phyloP scores from a whole-genome alignment of 1,284 basidiomycete genomes.

The Malassezia restricta region DNA sequence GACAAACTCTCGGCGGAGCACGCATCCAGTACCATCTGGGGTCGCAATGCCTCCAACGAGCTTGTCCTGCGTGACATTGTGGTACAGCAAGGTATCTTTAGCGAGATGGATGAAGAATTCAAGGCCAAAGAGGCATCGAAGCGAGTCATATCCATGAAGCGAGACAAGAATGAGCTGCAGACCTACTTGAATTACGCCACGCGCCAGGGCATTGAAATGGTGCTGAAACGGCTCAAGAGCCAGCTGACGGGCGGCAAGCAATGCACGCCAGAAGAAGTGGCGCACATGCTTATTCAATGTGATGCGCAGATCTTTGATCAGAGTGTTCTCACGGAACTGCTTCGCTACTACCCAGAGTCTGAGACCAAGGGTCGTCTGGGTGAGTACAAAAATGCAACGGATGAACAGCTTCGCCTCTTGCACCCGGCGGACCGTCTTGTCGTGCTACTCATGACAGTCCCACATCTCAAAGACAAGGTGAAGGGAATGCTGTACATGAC shows the following conservation, averaged over 20 bases:
- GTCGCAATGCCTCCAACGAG: slow-evolving; percentile 27
- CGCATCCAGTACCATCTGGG: slow-evolving; percentile 44
- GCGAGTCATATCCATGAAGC: slow-evolving; percentile 43
- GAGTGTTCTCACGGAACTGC: slow-evolving; percentile 40
- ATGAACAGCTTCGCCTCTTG: slow-evolving; percentile 73
- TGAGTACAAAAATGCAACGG: slow-evolving; percentile 66
- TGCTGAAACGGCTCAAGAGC: slow-evolving; percentile 18
- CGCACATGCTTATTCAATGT: slow-evolving; percentile 43
- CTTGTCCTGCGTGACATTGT: slow-evolving; percentile 23
- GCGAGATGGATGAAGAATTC: slow-evolving; percentile 95
- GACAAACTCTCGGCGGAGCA: slow-evolving; percentile 57
- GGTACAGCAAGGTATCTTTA: slow-evolving; percentile 60
- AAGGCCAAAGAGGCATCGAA: slow-evolving; percentile 77
- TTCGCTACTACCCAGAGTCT: slow-evolving; percentile 43
- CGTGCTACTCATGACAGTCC: slow-evolving; percentile 90
- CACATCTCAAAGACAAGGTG: slow-evolving; percentile 77
- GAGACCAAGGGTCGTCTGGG: slow-evolving; percentile 45
- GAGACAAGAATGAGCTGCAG: slow-evolving; percentile 46
- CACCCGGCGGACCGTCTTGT: slow-evolving; percentile 92
- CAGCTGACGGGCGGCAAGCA: slow-evolving; percentile 31
- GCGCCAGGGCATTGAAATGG: slow-evolving; percentile 34
- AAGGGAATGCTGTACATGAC: slow-evolving; percentile 75
- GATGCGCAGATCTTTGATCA: slow-evolving; percentile 42
- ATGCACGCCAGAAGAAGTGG: slow-evolving; percentile 43
- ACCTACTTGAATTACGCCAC: slow-evolving; percentile 40